A percentile compares a stretch with the other conserved stretches of the same genome.
Evolutionary conservation across 140 eudicot species (phyloP).

Genomic region (Anethum foeniculum): DNA sequence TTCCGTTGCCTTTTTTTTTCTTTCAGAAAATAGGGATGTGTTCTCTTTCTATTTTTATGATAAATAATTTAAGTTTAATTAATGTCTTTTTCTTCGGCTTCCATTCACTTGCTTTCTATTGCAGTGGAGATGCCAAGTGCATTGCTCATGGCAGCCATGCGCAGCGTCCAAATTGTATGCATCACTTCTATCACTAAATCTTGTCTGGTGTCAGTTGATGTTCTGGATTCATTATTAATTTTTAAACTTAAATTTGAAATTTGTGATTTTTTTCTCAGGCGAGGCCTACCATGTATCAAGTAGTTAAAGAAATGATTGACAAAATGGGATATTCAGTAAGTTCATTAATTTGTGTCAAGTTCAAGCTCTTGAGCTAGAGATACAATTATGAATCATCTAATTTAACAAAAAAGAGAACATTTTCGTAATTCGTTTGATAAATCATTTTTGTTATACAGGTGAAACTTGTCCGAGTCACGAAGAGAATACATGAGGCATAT

Average conservation of each 20-base stretch:
- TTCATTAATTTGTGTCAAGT: neutral
- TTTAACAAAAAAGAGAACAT: neutral
- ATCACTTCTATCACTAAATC: neutral
- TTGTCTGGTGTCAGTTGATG: neutral
- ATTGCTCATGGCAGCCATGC: slow-evolving; percentile 86
- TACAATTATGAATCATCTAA: too few relatives aligned
- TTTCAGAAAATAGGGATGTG: neutral
- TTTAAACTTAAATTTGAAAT: neutral
- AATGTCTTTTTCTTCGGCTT: neutral
- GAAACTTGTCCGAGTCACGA: slow-evolving; percentile 87
- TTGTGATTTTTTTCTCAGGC: slow-evolving; percentile 37
- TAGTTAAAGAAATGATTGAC: slow-evolving; percentile 85
- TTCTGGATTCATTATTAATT: neutral
- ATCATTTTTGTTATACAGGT: slow-evolving; percentile 36
- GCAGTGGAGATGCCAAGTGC: slow-evolving; percentile 98
- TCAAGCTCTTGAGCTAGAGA: neutral
- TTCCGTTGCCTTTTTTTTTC: neutral
- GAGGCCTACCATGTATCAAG: slow-evolving; percentile 90
- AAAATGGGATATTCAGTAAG: slow-evolving; percentile 90
- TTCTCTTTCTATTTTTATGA: neutral
- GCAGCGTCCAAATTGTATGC: slow-evolving; percentile 87
- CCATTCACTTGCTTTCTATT: slow-evolving; percentile 13
- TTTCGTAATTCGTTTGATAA: neutral
- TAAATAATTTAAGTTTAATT: too few relatives aligned
- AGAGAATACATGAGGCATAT: slow-evolving; percentile 92